Evolutionary conservation across 2,329 filamentous ascomycete species (phyloP).

Genomic region (Geoglossum cookeanum): DNA sequence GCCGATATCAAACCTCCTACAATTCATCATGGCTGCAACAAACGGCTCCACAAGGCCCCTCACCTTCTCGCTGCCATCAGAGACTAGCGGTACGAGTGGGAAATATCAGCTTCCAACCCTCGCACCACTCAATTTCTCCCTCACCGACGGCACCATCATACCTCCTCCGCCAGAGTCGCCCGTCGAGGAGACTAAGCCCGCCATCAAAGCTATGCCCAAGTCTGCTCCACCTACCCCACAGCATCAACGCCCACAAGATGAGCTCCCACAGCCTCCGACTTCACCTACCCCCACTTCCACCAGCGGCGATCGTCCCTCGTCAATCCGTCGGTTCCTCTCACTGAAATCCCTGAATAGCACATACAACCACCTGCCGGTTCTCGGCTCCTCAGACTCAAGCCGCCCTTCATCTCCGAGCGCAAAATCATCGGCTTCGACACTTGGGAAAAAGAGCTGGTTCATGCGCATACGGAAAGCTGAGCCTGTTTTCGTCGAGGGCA

Average conservation of each 20-base stretch:
- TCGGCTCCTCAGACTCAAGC: too few relatives aligned
- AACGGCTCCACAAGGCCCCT: not conserved
- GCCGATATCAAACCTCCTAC: not conserved
- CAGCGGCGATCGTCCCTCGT: not conserved
- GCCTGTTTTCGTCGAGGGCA: not conserved
- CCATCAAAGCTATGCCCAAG: not conserved
- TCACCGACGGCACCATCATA: constrained; percentile 23
- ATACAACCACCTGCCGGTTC: not conserved
- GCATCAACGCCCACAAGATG: not conserved
- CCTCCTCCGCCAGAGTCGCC: constrained; percentile 22
- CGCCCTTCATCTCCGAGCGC: constrained; percentile 1
- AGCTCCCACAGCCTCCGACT: not conserved
- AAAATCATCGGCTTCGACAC: not conserved
- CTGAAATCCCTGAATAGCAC: constrained; percentile 1
- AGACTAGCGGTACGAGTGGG: not conserved
- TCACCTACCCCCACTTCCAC: constrained; percentile 2
- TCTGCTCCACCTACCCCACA: not conserved
- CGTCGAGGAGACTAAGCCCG: not conserved
- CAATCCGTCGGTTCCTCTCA: constrained; percentile 1
- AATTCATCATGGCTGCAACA: not conserved
- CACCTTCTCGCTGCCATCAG: not conserved
- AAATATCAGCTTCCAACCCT: constrained; percentile 6
- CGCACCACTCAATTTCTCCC: constrained; percentile 22
- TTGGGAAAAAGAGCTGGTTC: constrained; percentile 1
- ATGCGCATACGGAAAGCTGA: constrained; percentile 1